phyloP scores from a whole-genome alignment of 305 asterid species.

The Solanum hybrid region DNA sequence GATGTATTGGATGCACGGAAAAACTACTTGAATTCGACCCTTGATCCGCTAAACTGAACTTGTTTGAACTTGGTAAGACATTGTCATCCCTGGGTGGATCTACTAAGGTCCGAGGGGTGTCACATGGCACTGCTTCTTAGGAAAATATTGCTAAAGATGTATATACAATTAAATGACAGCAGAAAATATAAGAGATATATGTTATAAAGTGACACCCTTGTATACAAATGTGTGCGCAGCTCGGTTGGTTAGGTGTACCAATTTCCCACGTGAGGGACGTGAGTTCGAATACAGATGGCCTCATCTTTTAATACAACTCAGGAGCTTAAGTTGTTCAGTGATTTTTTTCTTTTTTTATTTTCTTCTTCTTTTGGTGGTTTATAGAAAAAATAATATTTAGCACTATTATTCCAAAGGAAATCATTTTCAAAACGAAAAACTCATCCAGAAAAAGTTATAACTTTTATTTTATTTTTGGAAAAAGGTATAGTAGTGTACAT shows the following conservation, averaged over 20 bases:
- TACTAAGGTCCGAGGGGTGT: neutral
- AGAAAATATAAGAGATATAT: neutral
- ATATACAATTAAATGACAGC: neutral
- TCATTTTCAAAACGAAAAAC: neutral
- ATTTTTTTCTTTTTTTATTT: no score
- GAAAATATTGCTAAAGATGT: neutral
- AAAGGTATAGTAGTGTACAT: neutral
- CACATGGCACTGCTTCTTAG: neutral
- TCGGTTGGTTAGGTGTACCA: neutral
- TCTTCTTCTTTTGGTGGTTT: neutral
- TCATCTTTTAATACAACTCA: neutral
- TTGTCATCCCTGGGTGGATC: neutral
- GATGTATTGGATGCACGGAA: neutral
- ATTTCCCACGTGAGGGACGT: neutral
- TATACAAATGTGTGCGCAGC: neutral
- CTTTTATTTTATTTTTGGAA: neutral
- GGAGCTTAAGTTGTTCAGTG: neutral
- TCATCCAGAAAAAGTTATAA: neutral
- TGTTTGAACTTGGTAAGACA: neutral
- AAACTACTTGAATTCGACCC: neutral
- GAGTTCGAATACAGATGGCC: neutral
- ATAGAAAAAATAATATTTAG: no score
- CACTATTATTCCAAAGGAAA: neutral
- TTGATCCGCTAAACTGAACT: neutral
- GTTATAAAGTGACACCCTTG: neutral